Evolutionary conservation across 352 stramenopile genomes (phyloP), one percentile per base, ranked within the genome.

Genomic region (Phytophthora citrophthora): DNA sequence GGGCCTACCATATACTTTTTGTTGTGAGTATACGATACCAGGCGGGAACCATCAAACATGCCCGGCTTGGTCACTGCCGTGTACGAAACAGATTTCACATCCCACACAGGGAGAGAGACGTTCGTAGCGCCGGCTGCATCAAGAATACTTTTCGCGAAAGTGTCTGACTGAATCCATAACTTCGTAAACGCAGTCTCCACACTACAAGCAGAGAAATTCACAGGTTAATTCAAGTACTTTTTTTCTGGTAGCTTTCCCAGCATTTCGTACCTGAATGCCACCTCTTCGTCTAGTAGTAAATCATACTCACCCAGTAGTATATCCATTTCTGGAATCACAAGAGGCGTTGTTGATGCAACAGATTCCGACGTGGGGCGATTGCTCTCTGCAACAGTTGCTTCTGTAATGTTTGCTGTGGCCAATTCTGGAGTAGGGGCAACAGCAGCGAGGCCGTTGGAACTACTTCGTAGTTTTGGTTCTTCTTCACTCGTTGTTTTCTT

Each of bases 1-100:
- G 88, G 86, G 0, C 88, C 88, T 15, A 96, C 82, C 67, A 96
- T 91, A 59, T 95, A 95, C 64, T 96, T 94, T 61, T 96, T 96
- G 76, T 96, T 93, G 77, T 93, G 86, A 1, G 66, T 85, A 54
- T 88, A 93, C 4, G 68, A 74, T 1, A 94, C 79, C 6, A 66
- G 49, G 0, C 88, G 77, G 48, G 73, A 76, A 16, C 66, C 81
- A 48, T 92, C 68, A 48, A 95, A 94, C 5, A 49, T 85, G 34
- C 94, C 86, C 2, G 77, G 50, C 7, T 73, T 89, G 8, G 44
- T 61, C 2, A 92, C 72, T 4, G 82, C 80, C 15, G 83, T 85
- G 65, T 91, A 91, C 10, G 62, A 70, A 15, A 76, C 36, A 3
- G 71, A 41, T 18, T 70, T 64, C 31, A 74, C 72, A 12, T 76